Evolutionary conservation across 2,329 filamentous ascomycete species (phyloP).

Genomic region (Fusarium austroafricanum): DNA sequence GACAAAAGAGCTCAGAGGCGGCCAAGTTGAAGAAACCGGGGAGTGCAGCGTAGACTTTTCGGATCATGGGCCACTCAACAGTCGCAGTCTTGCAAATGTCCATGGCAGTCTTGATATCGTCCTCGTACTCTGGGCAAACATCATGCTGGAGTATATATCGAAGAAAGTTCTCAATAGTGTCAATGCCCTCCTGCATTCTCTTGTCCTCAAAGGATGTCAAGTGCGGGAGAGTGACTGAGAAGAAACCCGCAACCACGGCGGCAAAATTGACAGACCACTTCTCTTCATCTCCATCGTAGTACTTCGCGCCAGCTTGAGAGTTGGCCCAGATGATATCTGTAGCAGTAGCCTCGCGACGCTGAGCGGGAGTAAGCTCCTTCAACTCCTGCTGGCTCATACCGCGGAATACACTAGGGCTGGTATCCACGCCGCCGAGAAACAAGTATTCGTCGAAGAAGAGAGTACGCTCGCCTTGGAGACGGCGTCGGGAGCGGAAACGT

Average conservation of each 20-base stretch:
- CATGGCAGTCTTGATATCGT: constrained; percentile 74
- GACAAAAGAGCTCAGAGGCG: constrained; percentile 74
- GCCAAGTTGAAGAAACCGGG: constrained; percentile 87
- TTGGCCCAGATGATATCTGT: constrained; percentile 67
- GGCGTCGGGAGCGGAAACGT: constrained; percentile 81
- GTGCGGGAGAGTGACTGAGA: constrained; percentile 70
- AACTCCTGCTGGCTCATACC: constrained; percentile 69
- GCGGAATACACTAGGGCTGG: constrained; percentile 66
- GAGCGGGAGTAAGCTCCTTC: constrained; percentile 64
- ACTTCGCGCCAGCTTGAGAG: constrained; percentile 57
- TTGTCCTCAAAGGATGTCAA: constrained; percentile 66
- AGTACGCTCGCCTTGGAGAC: constrained; percentile 71
- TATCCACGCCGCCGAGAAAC: constrained; percentile 82
- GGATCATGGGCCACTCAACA: constrained; percentile 72
- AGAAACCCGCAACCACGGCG: constrained; percentile 79
- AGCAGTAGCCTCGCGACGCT: constrained; percentile 73
- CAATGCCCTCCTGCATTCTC: constrained; percentile 67
- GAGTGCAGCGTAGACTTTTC: constrained; percentile 62
- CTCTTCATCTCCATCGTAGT: constrained; percentile 64
- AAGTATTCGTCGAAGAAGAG: constrained; percentile 84
- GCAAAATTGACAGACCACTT: constrained; percentile 85
- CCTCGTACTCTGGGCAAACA: constrained; percentile 83
- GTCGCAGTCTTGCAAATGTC: constrained; percentile 74
- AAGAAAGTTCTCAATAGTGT: constrained; percentile 85
- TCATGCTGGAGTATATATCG: constrained; percentile 87